A percentile compares a stretch with the other conserved stretches of the same genome.
Conservation (phyloP, 805 yeast genomes). For the Cyberlindnera amylophila region DNA sequence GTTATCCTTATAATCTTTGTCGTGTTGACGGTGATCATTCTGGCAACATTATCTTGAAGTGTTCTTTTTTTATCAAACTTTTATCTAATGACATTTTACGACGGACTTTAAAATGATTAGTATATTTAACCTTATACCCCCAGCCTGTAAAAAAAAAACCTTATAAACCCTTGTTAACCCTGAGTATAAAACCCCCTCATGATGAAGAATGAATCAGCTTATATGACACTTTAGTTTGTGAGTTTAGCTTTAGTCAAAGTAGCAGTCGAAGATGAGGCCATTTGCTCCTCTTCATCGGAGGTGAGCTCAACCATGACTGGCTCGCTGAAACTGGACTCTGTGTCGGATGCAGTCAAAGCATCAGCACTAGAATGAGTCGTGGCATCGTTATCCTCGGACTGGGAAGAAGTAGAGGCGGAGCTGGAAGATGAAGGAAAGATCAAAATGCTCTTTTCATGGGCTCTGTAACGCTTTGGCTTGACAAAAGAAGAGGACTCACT, state of each 20-base stretch:
- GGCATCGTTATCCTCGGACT: not conserved
- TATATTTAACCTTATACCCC: too few relatives aligned
- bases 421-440: not conserved
- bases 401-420: not conserved
- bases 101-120: too few relatives aligned
- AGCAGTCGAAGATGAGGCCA: slow-evolving; percentile 1
- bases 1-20: slow-evolving; percentile 55
- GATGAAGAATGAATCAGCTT: too few relatives aligned
- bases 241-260: slow-evolving; percentile 2
- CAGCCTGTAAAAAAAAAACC: too few relatives aligned
- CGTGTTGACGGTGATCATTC: slow-evolving; percentile 52
- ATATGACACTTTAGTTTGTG: slow-evolving; percentile 6
- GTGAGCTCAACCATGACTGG: slow-evolving; percentile 8
- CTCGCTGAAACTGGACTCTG: slow-evolving; percentile 7
- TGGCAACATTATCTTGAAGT: slow-evolving; percentile 39
- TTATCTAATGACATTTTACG: not conserved
- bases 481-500: not conserved
- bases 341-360: slow-evolving; percentile 2
- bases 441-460: slow-evolving; percentile 1
- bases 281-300: slow-evolving; percentile 2
- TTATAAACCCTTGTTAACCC: too few relatives aligned
- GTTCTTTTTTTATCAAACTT: too few relatives aligned
- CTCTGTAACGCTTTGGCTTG: slow-evolving; percentile 2
- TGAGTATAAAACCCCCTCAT: too few relatives aligned
- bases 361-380: slow-evolving; percentile 7